Conservation (phyloP, 805 yeast genomes). For the Yarrowia divulgata region DNA sequence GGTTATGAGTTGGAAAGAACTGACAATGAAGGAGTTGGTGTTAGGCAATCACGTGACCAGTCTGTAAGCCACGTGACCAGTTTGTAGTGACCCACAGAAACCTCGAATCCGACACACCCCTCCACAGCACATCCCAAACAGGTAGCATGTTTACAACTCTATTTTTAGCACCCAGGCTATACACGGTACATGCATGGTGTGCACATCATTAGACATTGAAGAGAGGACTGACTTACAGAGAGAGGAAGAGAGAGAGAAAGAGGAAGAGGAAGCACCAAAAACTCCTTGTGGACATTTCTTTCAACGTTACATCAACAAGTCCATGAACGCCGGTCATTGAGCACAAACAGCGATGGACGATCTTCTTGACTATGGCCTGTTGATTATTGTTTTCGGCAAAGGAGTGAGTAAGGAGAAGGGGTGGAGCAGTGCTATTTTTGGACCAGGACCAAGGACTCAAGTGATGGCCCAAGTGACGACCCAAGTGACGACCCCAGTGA, state of each 20-base stretch:
- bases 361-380: slow-evolving; percentile 53
- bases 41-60: no score
- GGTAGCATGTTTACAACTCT: slow-evolving; percentile 39
- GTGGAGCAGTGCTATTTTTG: not conserved
- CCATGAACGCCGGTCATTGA: slow-evolving; percentile 10
- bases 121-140: not conserved
- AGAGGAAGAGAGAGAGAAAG: no score
- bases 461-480: no score
- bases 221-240: not conserved
- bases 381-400: slow-evolving; percentile 69
- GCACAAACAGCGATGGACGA: slow-evolving; percentile 8
- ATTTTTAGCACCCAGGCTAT: slow-evolving; percentile 38
- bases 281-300: no score
- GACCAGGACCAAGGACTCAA: no score
- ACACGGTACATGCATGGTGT: slow-evolving; percentile 22
- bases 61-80: no score
- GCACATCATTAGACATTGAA: not conserved
- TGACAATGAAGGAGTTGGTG: no score
- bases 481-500: no score
- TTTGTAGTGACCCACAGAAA: no score
- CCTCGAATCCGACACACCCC: not conserved
- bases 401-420: slow-evolving; percentile 42
- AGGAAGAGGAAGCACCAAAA: no score
- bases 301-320: not conserved
- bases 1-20: no score